Percentiles rank a stretch among this genome's conserved stretches.
phyloP scores from a whole-genome alignment of 257 asterid species.

The Lithospermum erythrorhizon region DNA sequence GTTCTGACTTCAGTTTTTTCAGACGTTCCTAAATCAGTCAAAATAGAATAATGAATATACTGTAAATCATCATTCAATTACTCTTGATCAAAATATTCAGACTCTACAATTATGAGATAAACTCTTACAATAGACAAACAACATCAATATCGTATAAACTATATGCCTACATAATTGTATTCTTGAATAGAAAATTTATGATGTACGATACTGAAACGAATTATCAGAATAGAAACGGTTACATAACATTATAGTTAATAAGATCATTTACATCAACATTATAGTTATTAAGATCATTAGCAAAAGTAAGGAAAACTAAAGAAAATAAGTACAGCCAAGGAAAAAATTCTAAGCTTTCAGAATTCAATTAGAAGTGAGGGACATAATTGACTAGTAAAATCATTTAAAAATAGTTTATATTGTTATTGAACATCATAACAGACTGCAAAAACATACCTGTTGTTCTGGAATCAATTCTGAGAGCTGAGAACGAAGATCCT shows the following conservation, averaged over 20 bases:
- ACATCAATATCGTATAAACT: too few species aligned
- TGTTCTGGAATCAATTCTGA: conserved; percentile 85
- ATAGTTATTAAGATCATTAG: neutral
- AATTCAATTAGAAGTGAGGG: neutral
- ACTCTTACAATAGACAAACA: neutral
- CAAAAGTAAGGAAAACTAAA: too few species aligned
- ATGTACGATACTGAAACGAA: neutral
- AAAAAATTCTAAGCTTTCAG: too few species aligned
- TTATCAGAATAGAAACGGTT: neutral
- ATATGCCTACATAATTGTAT: neutral
- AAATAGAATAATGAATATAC: neutral
- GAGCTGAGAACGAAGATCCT: conserved; percentile 79
- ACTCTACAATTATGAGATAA: too few species aligned
- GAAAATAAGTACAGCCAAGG: too few species aligned
- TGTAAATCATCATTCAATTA: too few species aligned
- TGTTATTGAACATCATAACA: neutral
- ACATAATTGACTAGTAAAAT: too few species aligned
- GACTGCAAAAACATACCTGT: conserved; percentile 34
- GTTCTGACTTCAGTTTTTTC: conserved; percentile 62
- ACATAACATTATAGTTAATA: neutral
- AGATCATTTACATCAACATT: neutral
- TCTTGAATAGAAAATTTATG: neutral
- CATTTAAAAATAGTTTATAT: neutral
- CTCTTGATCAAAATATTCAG: too few species aligned
- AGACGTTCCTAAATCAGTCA: conserved; percentile 47